Evolutionary conservation across 106 monocot genomes (phyloP), one percentile per base, ranked within the genome.

Genomic region (Apostasia ramifera): DNA sequence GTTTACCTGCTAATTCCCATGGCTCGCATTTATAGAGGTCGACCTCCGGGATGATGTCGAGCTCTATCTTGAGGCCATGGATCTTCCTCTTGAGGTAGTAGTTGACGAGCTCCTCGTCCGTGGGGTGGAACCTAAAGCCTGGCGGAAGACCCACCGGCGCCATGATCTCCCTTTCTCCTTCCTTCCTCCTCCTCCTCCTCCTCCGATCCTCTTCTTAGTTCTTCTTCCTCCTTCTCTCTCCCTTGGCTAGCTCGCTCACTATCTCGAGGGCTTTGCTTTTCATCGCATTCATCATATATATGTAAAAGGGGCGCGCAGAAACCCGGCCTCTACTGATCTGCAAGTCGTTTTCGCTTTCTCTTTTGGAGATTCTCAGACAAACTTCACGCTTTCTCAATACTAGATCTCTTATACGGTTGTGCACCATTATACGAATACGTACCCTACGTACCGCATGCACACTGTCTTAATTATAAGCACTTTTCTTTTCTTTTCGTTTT

Each of bases 31-130:
- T 74, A 60, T 67, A 75, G 5, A 75, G 51, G 48, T 61, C 68
- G 11, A 75, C 75, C 44, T 80, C 74, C 13, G 80, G 80, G 37
- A 80, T 80, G 13, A 80, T 74, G 53, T 80, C 80, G 41, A 80
- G 80, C 50, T 80, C 80, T 8, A 80, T 70, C 64, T 63, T 80
- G 64, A 80, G 70, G 42, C 80, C 80, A 59, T 80, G 80, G 80
- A 80, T 80, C 80, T 80, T 80, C 69, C 74, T 80, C 58, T 80
- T 80, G 58, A 75, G 75, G 10, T 75, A 75, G 68, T 75, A 75
- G 40, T 68, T 75, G n/a, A 75, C 60, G 12, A 75, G 75, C 68
- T 75, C 75, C 48, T 75, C 75, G 42, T 75, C 75, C 8, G 75
- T 75, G 7, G 75, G 75, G 65, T 80, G 80, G 51, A 80, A 80